phyloP scores from a whole-genome alignment of 441 rosid genomes.

The Hura crepitans region DNA sequence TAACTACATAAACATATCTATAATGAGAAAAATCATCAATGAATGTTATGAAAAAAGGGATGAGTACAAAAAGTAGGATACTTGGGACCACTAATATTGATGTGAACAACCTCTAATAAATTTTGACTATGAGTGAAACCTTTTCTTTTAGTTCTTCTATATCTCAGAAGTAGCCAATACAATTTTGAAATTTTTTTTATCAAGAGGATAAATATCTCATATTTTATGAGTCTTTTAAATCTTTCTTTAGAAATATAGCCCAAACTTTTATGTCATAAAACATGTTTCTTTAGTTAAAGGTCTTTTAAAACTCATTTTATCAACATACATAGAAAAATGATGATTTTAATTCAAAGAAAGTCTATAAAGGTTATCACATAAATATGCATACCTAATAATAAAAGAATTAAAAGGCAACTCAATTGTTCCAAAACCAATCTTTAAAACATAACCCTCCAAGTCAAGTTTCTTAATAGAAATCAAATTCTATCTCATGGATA shows the following conservation, averaged over 20 bases:
- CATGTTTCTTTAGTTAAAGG: neutral
- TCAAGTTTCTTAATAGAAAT: neutral
- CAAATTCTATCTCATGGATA: neutral
- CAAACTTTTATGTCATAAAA: neutral
- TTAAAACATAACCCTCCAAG: neutral
- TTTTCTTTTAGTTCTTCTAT: no score
- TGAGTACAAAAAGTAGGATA: no score
- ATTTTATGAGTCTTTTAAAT: neutral
- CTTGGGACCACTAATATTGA: no score
- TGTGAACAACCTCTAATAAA: no score
- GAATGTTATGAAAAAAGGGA: no score
- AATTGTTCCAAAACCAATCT: neutral
- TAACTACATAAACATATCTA: no score
- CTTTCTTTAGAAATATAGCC: neutral
- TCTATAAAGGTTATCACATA: neutral
- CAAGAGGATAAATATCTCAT: neutral
- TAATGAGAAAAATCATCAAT: no score
- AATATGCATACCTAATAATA: neutral
- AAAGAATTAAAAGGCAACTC: neutral
- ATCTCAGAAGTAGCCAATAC: neutral
- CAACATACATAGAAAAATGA: neutral
- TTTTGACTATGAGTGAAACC: no score
- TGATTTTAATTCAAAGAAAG: neutral
- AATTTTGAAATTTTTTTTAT: neutral
- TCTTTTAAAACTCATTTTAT: no score